Base-by-base conservation (phyloP, 768 basidiomycete species). In the Daedaleopsis sinensis region DNA sequence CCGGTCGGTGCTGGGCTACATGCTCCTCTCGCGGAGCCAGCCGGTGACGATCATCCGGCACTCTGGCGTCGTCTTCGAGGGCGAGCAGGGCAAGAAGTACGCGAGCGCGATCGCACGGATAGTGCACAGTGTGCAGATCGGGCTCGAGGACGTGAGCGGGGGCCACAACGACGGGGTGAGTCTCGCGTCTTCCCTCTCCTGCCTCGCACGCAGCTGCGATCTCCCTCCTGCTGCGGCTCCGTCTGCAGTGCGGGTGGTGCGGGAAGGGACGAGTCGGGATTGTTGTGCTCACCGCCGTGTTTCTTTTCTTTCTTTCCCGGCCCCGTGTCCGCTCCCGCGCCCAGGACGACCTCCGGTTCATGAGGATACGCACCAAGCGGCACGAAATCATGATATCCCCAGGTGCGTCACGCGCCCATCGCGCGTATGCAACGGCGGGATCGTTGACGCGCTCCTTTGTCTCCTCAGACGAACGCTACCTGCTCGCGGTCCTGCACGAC, bases 311-410 rank as follows among this genome's bases (percentile, higher is more conserved):
- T 13, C 12, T 47, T 47, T 12, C 15, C n/a, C n/a, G n/a, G 13
- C 42, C n/a, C n/a, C 12, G 54, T 9, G 21, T 49, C 52, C 58
- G 37, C 48, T 48, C 32, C 44, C 44, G 43, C 46, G 21, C 46
- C 3, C 65, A 96, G 93, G 94, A 96, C 71, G 89, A 93, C 24
- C 81, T 96, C 48, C 84, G 86, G 61, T 93, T 96, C 69, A 87
- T 97, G 84, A 79, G 94, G 59, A 94, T 96, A 76, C 84, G 95
- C 52, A 96, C 95, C 60, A 92, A 86, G 71, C 83, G 90, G 54
- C 95, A 97, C 72, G 95, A 96, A 70, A 79, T 97, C 59, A 91
- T 97, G 89, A 94, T 97, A 62, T 93, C 95, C 2, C 95, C 95
- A 58, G 91, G 95, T 93, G 55, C 32, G 88, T 36, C 10, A 18